These are phyloP conservation scores for Colletotrichum sidae DNA, from an alignment of 2,329 filamentous ascomycete species.

Conservation along the genomic window DNA sequence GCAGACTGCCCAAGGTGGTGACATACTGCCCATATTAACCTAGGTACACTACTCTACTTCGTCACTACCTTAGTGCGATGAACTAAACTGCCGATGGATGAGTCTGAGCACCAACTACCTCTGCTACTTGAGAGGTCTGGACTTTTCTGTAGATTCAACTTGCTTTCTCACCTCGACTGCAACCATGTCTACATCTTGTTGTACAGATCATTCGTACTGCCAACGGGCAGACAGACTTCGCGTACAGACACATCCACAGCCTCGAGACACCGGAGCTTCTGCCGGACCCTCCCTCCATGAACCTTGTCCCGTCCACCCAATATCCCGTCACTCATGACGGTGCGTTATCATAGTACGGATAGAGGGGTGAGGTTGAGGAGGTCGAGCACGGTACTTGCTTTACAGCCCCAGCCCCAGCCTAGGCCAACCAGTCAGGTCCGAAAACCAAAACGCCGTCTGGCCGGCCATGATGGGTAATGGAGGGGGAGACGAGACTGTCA, in stretches of 20 bases:
- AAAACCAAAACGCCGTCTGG: slow-evolving; percentile 24
- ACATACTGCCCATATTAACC: too few relatives aligned
- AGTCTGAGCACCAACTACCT: too few relatives aligned
- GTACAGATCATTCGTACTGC: too few relatives aligned
- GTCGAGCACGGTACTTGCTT: not conserved
- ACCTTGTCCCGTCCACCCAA: slow-evolving; percentile 21
- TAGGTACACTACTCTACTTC: too few relatives aligned
- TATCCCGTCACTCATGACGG: slow-evolving; percentile 18
- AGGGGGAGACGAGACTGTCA: slow-evolving; percentile 7
- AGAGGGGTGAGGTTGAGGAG: too few relatives aligned
- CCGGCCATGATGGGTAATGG: not conserved
- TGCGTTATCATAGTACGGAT: not conserved
- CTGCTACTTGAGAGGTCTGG: too few relatives aligned
- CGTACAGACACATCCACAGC: not conserved
- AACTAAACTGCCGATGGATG: too few relatives aligned
- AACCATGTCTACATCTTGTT: too few relatives aligned
- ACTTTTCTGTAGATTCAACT: too few relatives aligned
- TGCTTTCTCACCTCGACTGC: too few relatives aligned
- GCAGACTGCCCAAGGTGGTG: too few relatives aligned
- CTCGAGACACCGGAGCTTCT: slow-evolving; percentile 23
- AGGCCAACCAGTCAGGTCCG: not conserved
- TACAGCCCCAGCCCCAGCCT: not conserved
- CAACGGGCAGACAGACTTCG: not conserved
- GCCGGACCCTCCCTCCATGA: slow-evolving; percentile 20
- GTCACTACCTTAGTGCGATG: too few relatives aligned